These are phyloP conservation scores for Syzygium grande DNA, from an alignment of 345 rosid genomes.

Conservation along the genomic window DNA sequence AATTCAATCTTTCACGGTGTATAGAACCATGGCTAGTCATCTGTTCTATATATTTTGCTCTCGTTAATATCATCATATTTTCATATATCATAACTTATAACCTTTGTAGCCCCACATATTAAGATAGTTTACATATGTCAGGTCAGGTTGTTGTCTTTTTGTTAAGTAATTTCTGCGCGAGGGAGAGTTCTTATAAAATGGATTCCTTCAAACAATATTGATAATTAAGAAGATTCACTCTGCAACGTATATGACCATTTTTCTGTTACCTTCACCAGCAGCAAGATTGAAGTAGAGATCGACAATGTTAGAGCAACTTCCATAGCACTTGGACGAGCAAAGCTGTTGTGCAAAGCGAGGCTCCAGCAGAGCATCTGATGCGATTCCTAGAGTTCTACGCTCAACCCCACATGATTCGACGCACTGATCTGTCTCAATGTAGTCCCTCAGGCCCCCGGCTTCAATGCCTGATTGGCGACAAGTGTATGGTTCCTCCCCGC, in stretches of 20 bases:
- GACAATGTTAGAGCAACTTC: slow-evolving; percentile 60
- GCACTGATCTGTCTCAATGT: slow-evolving; percentile 63
- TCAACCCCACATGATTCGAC: slow-evolving; percentile 66
- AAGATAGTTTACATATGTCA: background rate
- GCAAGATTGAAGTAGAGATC: slow-evolving; percentile 90
- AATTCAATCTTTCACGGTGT: background rate
- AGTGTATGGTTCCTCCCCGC: slow-evolving; percentile 43
- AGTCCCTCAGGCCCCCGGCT: slow-evolving; percentile 49
- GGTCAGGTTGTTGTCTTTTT: background rate
- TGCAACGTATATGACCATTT: background rate
- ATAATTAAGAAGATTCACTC: background rate
- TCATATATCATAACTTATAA: background rate
- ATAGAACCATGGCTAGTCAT: background rate
- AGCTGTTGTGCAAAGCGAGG: slow-evolving; percentile 47
- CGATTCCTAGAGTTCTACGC: slow-evolving; percentile 65
- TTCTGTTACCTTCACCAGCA: slow-evolving; percentile 75
- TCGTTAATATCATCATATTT: background rate
- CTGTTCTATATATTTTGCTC: background rate
- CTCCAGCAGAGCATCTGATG: slow-evolving; percentile 79
- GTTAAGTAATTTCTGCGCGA: background rate
- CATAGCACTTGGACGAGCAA: slow-evolving; percentile 71
- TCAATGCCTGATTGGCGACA: slow-evolving; percentile 67
- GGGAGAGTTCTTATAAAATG: background rate
- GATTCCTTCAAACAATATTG: background rate
- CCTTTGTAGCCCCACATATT: background rate